phyloP scores from a whole-genome alignment of 202 grass and related monocot genomes.

The Saccharum hybrid region DNA sequence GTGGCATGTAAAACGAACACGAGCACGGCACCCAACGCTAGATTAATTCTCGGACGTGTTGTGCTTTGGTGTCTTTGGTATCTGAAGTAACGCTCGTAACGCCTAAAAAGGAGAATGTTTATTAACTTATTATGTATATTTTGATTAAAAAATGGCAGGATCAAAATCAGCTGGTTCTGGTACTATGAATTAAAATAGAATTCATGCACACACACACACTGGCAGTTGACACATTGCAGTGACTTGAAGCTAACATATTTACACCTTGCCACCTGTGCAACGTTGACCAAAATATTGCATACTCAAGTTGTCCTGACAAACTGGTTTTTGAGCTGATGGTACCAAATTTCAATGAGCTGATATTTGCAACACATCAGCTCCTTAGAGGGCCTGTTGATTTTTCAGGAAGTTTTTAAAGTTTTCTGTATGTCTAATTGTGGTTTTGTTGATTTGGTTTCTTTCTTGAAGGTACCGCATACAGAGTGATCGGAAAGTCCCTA shows the following conservation, averaged over 20 bases:
- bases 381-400: constrained; percentile 27
- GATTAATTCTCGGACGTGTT: neutral
- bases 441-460: constrained; percentile 47
- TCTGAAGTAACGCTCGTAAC: too few relatives aligned
- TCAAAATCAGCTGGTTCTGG: neutral
- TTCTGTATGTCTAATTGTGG: constrained; percentile 27
- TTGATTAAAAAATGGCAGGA: neutral
- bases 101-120: too few relatives aligned
- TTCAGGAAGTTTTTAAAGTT: constrained; percentile 22
- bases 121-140: neutral
- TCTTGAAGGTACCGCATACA: constrained; percentile 90
- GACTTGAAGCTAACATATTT: neutral
- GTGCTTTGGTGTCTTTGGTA: too few relatives aligned
- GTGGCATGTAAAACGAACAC: neutral
- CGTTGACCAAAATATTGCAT: neutral
- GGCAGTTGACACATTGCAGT: neutral
- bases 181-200: constrained; percentile 8
- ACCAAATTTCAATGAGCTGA: constrained; percentile 13
- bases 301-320: constrained; percentile 10
- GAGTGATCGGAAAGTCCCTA: constrained; percentile 74
- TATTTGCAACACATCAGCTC: constrained; percentile 24
- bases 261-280: neutral
- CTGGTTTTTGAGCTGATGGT: constrained; percentile 8
- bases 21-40: neutral
- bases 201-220: neutral